phyloP scores from a whole-genome alignment of 2,329 filamentous ascomycete species.

The Colletotrichum spinosum region DNA sequence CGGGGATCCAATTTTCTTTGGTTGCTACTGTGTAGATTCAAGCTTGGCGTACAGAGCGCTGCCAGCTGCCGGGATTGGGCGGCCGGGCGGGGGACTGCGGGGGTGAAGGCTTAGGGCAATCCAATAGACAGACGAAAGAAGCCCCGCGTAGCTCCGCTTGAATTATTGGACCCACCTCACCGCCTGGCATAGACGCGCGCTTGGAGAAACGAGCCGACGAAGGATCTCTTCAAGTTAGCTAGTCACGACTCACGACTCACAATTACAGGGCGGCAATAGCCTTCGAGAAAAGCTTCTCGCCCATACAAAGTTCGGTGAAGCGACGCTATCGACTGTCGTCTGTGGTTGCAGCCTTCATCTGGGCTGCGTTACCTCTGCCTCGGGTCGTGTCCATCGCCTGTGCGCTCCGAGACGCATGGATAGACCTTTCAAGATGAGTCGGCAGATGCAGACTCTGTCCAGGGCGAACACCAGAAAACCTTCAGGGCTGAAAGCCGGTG shows the following conservation, averaged over 20 bases:
- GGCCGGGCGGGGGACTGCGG: conserved; percentile 22
- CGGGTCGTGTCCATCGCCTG: conserved; percentile 6
- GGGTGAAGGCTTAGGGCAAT: conserved; percentile 6
- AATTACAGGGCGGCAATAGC: conserved; percentile 3
- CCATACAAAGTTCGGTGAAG: conserved; percentile 1
- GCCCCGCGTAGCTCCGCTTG: conserved; percentile 1
- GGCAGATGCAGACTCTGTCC: neutral
- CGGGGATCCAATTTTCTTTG: conserved; percentile 12
- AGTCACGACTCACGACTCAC: neutral
- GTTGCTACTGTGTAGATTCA: conserved; percentile 1
- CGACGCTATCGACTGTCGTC: conserved; percentile 15
- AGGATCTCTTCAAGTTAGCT: neutral
- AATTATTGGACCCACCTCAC: no score
- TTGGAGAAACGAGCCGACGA: conserved; percentile 30
- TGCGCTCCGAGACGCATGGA: conserved; percentile 6
- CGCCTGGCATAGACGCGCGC: conserved; percentile 33
- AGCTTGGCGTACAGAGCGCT: conserved; percentile 9
- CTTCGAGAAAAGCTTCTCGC: conserved; percentile 1
- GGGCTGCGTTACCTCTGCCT: conserved; percentile 2
- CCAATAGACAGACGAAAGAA: conserved; percentile 20
- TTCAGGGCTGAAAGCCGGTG: conserved; percentile 31
- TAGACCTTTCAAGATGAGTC: conserved; percentile 15
- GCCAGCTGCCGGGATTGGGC: conserved; percentile 29
- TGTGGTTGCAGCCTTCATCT: conserved; percentile 28
- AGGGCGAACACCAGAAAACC: conserved; percentile 5